These are phyloP conservation scores for Yarrowia sp. DNA, from an alignment of 805 yeast genomes.

Conservation along the genomic window DNA sequence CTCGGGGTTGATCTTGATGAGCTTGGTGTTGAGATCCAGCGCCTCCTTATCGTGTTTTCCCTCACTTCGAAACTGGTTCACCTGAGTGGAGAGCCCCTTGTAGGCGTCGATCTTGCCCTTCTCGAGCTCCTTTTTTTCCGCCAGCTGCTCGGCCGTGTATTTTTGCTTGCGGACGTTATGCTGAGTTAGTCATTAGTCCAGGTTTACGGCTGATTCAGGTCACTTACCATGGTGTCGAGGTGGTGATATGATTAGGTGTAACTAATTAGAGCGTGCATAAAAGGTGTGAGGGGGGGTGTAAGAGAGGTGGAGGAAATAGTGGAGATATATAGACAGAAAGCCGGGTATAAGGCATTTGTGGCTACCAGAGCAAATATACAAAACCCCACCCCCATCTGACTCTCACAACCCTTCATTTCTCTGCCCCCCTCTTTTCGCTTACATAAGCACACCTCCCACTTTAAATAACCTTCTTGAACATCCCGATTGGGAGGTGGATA, in stretches of 20 bases:
- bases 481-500: conserved; percentile 29
- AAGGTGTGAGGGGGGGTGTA: background rate
- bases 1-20: conserved; percentile 80
- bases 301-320: background rate
- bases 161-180: conserved; percentile 75
- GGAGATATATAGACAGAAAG: background rate
- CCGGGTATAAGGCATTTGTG: no score
- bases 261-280: background rate
- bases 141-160: conserved; percentile 62
- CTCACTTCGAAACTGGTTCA: conserved; percentile 52
- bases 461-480: background rate
- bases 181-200: conserved; percentile 47
- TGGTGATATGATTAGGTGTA: background rate
- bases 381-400: no score
- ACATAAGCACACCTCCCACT: background rate
- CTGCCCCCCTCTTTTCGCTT: background rate
- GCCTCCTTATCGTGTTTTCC: conserved; percentile 51
- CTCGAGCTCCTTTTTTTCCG: conserved; percentile 63
- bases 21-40: conserved; percentile 61
- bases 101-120: conserved; percentile 65
- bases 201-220: no score
- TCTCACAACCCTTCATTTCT: no score
- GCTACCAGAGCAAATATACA: no score
- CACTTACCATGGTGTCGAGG: conserved; percentile 14
- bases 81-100: conserved; percentile 54